Evolutionary conservation across 208 protist genomes (phyloP), one percentile per base, ranked within the genome.

Genomic region (Herpetomonas samuelpessoai): DNA sequence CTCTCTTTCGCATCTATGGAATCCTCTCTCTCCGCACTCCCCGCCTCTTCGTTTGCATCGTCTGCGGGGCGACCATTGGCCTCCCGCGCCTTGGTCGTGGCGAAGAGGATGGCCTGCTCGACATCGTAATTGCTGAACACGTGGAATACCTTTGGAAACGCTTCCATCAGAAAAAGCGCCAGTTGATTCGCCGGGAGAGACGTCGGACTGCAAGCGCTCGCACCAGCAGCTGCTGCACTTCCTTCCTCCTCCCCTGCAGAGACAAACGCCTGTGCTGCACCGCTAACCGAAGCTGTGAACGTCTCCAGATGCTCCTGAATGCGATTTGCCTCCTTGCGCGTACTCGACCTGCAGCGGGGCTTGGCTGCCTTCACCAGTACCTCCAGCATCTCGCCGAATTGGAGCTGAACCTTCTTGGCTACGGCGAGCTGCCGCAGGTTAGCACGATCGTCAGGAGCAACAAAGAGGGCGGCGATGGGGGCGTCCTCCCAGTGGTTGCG

Each of bases 401-500:
- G 68, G 46, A 65, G 45, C 60, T 68, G 71, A 39, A 78, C 25
- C 0, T 41, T 66, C 61, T 54, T 74, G 38, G 62, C 57, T 3
- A 86, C 46, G 1, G 77, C 80, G n/a, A 88, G 45, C 31, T 74
- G 71, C 16, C 76, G 71, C n/a, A 70, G 57, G 55, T 71, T 51
- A 7, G 57, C 50, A 21, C 53, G 35, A 1, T 82, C 71, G 12
- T 60, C 53, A 6, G 68, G 47, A 1, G 67, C 44, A 4, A 82
- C 67, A 56, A 94, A 94, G n/a, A 94, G 70, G 9, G 28, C 47
- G 1, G 84, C 84, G 52, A 94, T 75, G 10, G 88, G 88, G 12
- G 85, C 51, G 58, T 94, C 85, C 59, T 86, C 80, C 82, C 85
- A 92, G 54, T 75, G 74, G 62, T 88, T 83, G 27, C 78, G 63